A percentile compares a stretch with the other conserved stretches of the same genome.
Conservation (phyloP, 2,329 filamentous ascomycete species). For the Botrytis porri region DNA sequence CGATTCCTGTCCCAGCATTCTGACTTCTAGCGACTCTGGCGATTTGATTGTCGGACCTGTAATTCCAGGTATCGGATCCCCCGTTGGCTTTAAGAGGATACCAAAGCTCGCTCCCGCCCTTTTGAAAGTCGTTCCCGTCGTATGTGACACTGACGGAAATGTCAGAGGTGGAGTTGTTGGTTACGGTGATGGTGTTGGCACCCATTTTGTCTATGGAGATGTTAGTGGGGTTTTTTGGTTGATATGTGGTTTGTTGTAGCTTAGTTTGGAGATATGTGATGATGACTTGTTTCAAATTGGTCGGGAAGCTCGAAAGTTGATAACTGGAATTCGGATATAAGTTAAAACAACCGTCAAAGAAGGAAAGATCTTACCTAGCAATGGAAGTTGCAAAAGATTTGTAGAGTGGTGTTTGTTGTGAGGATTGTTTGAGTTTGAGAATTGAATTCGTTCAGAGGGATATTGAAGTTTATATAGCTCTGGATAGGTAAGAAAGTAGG, state of each 20-base stretch:
- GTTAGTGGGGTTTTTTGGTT: not conserved
- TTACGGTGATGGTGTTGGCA: constrained; percentile 4
- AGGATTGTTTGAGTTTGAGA: not conserved
- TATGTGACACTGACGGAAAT: constrained; percentile 11
- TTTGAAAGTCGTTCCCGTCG: constrained; percentile 3
- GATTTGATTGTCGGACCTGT: not conserved
- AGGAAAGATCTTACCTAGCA: constrained; percentile 3
- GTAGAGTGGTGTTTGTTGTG: not conserved
- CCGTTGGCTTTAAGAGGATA: not conserved
- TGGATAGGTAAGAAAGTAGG: not conserved
- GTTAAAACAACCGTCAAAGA: not conserved
- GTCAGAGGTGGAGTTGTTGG: not conserved
- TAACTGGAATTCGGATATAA: not conserved
- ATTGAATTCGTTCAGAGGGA: not conserved
- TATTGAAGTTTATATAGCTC: constrained; percentile 14
- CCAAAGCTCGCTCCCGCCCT: constrained; percentile 7
- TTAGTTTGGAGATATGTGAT: not conserved
- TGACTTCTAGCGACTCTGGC: constrained; percentile 8
- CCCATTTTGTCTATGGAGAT: constrained; percentile 9
- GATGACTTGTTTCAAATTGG: not conserved
- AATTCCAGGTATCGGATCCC: constrained; percentile 5
- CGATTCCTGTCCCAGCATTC: not conserved
- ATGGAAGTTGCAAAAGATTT: not conserved
- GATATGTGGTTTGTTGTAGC: not conserved
- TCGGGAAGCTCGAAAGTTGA: not conserved